Percentiles rank a stretch among this genome's conserved stretches.
Conservation (phyloP, 1,284 basidiomycete genomes). For the Melampsora larici-populina region DNA sequence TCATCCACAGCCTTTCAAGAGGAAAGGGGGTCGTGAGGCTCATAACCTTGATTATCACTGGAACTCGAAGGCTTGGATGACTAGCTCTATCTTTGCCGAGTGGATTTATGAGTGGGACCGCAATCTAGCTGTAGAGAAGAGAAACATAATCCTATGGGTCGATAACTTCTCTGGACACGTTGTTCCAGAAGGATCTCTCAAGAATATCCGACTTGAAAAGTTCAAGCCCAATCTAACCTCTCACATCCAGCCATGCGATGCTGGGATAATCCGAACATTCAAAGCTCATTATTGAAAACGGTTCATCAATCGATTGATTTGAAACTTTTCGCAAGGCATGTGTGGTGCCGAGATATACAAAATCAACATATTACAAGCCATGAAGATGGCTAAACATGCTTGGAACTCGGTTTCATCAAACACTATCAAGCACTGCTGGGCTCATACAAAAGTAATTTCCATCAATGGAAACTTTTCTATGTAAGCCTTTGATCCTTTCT, state of each 20-base stretch:
- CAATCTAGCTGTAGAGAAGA: neutral
- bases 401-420: neutral
- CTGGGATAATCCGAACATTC: slow-evolving; percentile 14
- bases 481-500: neutral
- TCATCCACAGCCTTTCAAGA: slow-evolving; percentile 5
- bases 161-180: slow-evolving; percentile 13
- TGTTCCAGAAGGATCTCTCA: neutral
- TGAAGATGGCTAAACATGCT: neutral
- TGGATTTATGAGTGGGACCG: neutral
- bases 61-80: slow-evolving; percentile 20
- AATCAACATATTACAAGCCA: neutral
- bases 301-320: neutral
- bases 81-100: neutral
- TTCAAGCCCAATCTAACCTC: slow-evolving; percentile 20
- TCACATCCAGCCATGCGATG: slow-evolving; percentile 18
- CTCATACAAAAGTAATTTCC: too few species aligned
- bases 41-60: slow-evolving; percentile 8
- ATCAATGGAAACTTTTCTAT: neutral
- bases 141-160: slow-evolving; percentile 10
- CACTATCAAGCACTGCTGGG: neutral
- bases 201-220: neutral
- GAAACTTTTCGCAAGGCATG: neutral
- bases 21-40: neutral
- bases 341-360: neutral
- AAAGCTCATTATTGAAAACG: neutral